Percentiles rank a stretch among this genome's conserved stretches.
phyloP scores from a whole-genome alignment of 257 asterid genomes.

The Lavandula angustifolia region DNA sequence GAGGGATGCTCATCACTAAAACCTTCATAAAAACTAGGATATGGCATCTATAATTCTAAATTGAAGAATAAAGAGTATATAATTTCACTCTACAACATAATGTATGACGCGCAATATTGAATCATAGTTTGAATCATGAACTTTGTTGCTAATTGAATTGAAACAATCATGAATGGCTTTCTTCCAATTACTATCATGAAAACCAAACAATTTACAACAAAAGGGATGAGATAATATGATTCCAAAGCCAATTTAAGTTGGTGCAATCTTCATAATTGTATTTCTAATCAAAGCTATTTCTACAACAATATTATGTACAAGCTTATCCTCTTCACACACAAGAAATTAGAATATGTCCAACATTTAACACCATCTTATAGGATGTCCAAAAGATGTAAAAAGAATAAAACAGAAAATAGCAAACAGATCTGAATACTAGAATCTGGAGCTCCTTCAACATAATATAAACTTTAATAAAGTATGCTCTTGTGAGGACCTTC shows the following conservation, averaged over 20 bases:
- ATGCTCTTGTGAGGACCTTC: conserved; percentile 58
- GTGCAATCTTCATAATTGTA: neutral
- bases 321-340: neutral
- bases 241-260: conserved; percentile 7
- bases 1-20: conserved; percentile 3
- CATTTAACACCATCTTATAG: conserved; percentile 19
- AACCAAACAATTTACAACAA: neutral
- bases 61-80: conserved; percentile 3
- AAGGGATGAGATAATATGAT: conserved; percentile 22
- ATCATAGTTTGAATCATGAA: neutral
- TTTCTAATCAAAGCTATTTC: neutral
- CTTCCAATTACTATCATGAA: conserved; percentile 32
- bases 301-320: conserved; percentile 9
- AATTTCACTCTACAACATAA: conserved; percentile 6
- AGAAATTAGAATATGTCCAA: neutral
- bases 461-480: conserved; percentile 9
- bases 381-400: conserved; percentile 3
- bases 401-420: conserved; percentile 25
- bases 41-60: conserved; percentile 15
- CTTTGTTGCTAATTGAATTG: neutral
- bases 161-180: too few species aligned
- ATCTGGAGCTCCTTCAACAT: conserved; percentile 22
- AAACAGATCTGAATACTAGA: conserved; percentile 23
- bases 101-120: neutral
- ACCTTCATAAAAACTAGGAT: conserved; percentile 1